Base-by-base conservation (phyloP, 441 rosid species). In the Jatropha podagrica region DNA sequence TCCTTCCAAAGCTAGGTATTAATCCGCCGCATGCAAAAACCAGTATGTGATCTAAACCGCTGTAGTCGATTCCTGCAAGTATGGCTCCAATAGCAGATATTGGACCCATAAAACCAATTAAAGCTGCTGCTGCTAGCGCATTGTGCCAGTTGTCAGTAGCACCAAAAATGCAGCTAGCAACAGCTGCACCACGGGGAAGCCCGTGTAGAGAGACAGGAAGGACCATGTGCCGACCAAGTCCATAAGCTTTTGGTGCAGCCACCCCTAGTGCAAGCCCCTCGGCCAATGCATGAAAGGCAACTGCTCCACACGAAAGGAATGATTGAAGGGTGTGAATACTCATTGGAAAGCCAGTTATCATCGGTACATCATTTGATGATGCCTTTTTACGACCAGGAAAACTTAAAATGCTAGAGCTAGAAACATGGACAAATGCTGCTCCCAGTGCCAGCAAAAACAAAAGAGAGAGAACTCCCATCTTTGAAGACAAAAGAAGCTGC, bases 201-300 rank as follows among this genome's bases (percentile, higher is more conserved):
- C 98, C 98, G 3, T 96, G 99, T 46, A 96, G 79, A 65, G 98
- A 91, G 75, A 96, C 98, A 0, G 99, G 99, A 71, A 96, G 94
- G 76, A 96, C 95, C 90, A 96, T 94, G 87, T 96, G 94, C 74
- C 90, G 90, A 65, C 98, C 99, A 0, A 92, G 85, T 63, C 99
- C 97, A 40, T 96, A 91, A 18, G 99, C 99, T 79, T 91, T 88
- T 51, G 98, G 98, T 74, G 98, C 99, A 61, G 99, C 99, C 2
- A 96, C 98, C 48, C 98, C 99, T 1, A 94, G 89, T 17, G 98
- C 98, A 40, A 96, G 97, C 74, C 98, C 99, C 80, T 96, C 99
- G 1, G 99, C 96, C 74, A 96, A 56, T 71, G 99, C 99, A 72
- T 96, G 99, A 60, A 96, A 77, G 55, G 92, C 98, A 74, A 94